Base-by-base conservation (phyloP, 257 asterid genomes). In the Solanum commersonii region DNA sequence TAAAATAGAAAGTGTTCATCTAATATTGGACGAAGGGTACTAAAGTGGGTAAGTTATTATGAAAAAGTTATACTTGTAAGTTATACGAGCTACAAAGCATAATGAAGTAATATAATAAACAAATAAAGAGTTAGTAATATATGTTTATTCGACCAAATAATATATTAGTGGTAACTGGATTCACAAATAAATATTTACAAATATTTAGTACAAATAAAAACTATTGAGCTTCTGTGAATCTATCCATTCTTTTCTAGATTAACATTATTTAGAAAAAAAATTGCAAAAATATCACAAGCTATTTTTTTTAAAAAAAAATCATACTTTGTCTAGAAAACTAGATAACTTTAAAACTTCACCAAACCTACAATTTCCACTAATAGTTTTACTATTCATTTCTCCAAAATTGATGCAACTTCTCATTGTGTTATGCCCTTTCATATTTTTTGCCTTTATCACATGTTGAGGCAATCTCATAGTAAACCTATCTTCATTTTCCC, bases 381-480 rank as follows among this genome's bases (percentile, higher is more conserved):
- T 87, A 33, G 56, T 59, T 60, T 86, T 88, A 83, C 71, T 86
- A 34, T 74, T 91, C 49, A 73, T 92, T 42, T 94, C 96, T 78
- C 93, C 98, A 63, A 94, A 94, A 18, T 85, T 76, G 2, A 92
- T 90, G 91, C 98, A 96, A 90, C 98, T 95, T 87, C 88, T 91
- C 85, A 91, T 93, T 38, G 91, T 71, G 76, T 90, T 91, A 87
- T 93, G 96, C 3, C 95, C 94, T 70, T 72, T 92, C 3, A 93
- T 87, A 74, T 94, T 88, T 16, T 90, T 88, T 25, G 92, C 90
- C 84, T 90, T 93, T 56, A 56, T 20, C 84, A 96, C 94, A 37
- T 94, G 91, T 40, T 93, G 93, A 1, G 98, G 98, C 88, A 95
- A 90, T 85, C 91, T 93, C 88, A 96, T 89, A 15, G 95, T 95